Evolutionary conservation across 2,329 filamentous ascomycete species (phyloP).

Genomic region (Zalaria sp.): DNA sequence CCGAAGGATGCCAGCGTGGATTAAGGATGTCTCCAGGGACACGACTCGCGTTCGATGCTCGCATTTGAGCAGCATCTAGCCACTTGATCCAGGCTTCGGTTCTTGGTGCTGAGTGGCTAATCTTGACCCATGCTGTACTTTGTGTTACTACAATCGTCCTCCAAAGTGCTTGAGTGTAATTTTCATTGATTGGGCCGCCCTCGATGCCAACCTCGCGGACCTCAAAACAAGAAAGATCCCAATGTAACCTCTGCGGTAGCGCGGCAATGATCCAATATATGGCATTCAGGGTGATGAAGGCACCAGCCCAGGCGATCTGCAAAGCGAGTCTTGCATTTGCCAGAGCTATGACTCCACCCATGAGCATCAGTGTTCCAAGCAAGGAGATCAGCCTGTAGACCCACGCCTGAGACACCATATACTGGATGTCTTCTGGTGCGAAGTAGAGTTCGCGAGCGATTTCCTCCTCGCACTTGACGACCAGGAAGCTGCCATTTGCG

Average conservation of each 20-base stretch:
- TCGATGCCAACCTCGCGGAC: slow-evolving; percentile 24
- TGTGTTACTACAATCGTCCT: slow-evolving; percentile 33
- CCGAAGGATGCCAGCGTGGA: neutral
- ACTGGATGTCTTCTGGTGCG: slow-evolving; percentile 35
- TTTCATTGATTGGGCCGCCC: slow-evolving; percentile 14
- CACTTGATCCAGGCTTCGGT: slow-evolving; percentile 28
- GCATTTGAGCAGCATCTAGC: slow-evolving; percentile 21
- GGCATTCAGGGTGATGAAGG: slow-evolving; percentile 35
- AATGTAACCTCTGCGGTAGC: slow-evolving; percentile 30
- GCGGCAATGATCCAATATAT: slow-evolving; percentile 38
- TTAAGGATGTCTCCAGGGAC: neutral
- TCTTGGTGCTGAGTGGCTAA: slow-evolving; percentile 25
- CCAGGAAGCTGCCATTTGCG: slow-evolving; percentile 34
- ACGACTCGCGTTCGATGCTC: neutral
- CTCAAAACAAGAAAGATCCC: slow-evolving; percentile 31
- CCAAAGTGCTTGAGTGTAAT: slow-evolving; percentile 35
- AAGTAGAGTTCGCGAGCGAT: slow-evolving; percentile 38
- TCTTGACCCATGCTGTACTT: slow-evolving; percentile 26
- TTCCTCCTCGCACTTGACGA: slow-evolving; percentile 35
- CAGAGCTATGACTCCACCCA: slow-evolving; percentile 37
- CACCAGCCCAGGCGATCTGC: slow-evolving; percentile 34
- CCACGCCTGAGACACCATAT: slow-evolving; percentile 24
- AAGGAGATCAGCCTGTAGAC: slow-evolving; percentile 34
- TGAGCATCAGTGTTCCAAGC: slow-evolving; percentile 35
- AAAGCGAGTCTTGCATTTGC: slow-evolving; percentile 33